Evolutionary conservation across 2,329 filamentous ascomycete species (phyloP), one percentile per base, ranked within the genome.

Genomic region (Talaromyces sp.): DNA sequence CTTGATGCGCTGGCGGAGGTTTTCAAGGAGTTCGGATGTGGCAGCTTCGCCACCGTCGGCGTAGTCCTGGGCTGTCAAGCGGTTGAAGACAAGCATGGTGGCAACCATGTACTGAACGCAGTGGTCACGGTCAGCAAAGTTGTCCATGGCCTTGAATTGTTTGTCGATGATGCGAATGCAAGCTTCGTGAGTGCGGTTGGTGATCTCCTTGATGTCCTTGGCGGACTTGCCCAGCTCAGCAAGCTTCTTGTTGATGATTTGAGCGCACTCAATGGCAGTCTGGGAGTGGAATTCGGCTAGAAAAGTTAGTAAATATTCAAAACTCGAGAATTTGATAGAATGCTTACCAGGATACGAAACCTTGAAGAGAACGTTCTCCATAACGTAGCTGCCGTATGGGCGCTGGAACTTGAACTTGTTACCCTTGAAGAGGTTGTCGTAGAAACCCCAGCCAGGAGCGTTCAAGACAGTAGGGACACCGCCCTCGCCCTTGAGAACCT

Each of bases 301-400:
- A 62, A 65, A 28, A 2, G 28, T 60, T 55, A 56, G 49, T 30
- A 27, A 60, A n/a, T 33, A 13, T 9, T 17, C 5, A 52, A 9
- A 52, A 19, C 8, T n/a, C 4, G 13, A 11, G n/a, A 15, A 30
- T 4, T 15, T 28, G 11, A 36, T 44, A 19, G 39, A 2, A 44
- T 44, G 19, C 84, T 75, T 82, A 92, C 90, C 90, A 73, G 93
- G 93, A 77, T 97, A 98, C 53, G 95, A 99, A 64, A 99, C 95
- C 86, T 99, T 99, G 89, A 99, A 99, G 66, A 99, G 88, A 64
- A 99, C 92, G 73, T 98, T 99, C 87, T 99, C 95, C 95, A 99
- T 99, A 68, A 99, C 95, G 78, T 99, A 99, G 83, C 90, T 96
- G 74, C 93, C 93, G 74, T 99, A 99, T 62, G 89, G 87, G 65